Evolutionary conservation across 768 basidiomycete species (phyloP), one percentile per base, ranked within the genome.

Genomic region (Crassisporium funariophilum): DNA sequence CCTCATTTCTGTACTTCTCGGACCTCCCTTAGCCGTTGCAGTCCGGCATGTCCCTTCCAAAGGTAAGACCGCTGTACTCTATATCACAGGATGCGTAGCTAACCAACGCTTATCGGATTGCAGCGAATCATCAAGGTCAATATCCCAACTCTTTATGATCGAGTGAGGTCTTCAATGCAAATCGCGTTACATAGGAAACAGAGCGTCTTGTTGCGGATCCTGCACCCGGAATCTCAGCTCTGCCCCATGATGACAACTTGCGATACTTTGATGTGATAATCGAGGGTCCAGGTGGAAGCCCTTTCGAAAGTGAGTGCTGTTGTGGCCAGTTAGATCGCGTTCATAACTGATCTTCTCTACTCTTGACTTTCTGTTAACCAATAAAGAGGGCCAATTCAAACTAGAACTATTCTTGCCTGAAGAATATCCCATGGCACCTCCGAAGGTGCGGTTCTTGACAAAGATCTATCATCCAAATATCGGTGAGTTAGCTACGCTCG

Each of bases 381-480:
- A 19, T 13, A 3, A 36, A 97, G 95, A 86, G 58, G 97, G 95
- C 16, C 75, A 89, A 15, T 98, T 98, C 74, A 88, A 86, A 59
- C 79, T 98, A n/a, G 97, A 99, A 69, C 76, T 99, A 35, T 99
- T 98, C 74, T 76, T 99, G 20, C 97, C 97, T 4, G 97, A 98
- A 69, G 97, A 98, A 68, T 99, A 99, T 71, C 97, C 97, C 1
- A 99, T 99, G 97, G 90, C 88, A 40, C 95, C 97, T 0, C 97
- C 97, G 17, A 99, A 99, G 72, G 97, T 99, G 47, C 80, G 95
- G 56, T 98, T 95, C 74, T 74, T 97, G 58, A 97, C 95, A 46
- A 95, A 94, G 85, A 95, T 98, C 75, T 95, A 95, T 75, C 94
- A 98, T 69, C 95, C 97, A 38, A 99, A 99, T 68, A 99, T 99